These are phyloP conservation scores for Tetrahymena elliotti DNA, from an alignment of 73 alveolate species.

Conservation along the genomic window DNA sequence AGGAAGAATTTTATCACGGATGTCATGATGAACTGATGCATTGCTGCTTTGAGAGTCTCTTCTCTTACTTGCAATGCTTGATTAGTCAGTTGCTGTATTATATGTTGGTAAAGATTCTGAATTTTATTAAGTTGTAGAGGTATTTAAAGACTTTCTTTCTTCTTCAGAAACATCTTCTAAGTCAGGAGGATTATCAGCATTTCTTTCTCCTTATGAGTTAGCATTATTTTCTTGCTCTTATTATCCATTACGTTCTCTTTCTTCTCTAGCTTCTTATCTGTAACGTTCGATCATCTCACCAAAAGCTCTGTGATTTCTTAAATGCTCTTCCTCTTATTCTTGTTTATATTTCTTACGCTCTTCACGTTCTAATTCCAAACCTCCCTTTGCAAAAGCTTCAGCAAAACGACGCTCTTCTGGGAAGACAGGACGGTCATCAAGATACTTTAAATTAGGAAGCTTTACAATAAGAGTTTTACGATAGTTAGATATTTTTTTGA, in stretches of 20 bases:
- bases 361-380: slow-evolving; percentile 87
- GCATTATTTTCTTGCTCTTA: slow-evolving; percentile 9
- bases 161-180: slow-evolving; percentile 1
- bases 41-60: neutral
- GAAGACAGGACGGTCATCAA: slow-evolving; percentile 88
- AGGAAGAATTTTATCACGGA: neutral
- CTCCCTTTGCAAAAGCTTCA: slow-evolving; percentile 94
- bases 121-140: neutral
- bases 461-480: slow-evolving; percentile 81
- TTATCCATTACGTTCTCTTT: slow-evolving; percentile 29
- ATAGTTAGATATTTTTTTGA: slow-evolving; percentile 82
- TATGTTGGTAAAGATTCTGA: neutral
- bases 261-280: slow-evolving; percentile 55
- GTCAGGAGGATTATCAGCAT: neutral
- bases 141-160: neutral
- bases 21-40: neutral
- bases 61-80: neutral
- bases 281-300: slow-evolving; percentile 55
- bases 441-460: slow-evolving; percentile 76
- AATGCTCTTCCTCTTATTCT: slow-evolving; percentile 86
- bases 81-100: neutral
- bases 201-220: neutral
- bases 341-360: slow-evolving; percentile 81
- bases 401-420: slow-evolving; percentile 89
- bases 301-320: slow-evolving; percentile 66